A percentile compares a stretch with the other conserved stretches of the same genome.
Evolutionary conservation across 768 basidiomycete genomes (phyloP).

Genomic region (Porphyrellus cyaneotinctus): DNA sequence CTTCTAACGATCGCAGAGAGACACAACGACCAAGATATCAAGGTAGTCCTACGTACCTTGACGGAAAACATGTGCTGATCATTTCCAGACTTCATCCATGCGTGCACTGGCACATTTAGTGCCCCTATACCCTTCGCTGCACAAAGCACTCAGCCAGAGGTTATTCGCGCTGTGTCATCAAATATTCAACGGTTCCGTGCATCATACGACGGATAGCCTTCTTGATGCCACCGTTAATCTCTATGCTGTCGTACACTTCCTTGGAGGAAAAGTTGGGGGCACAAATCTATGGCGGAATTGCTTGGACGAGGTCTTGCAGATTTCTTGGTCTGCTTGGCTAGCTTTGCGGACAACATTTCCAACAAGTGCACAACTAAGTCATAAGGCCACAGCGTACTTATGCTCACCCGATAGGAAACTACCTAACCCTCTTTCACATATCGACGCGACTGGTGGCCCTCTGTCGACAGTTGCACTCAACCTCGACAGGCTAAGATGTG

Average conservation of each 20-base stretch:
- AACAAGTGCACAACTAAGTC: conserved; percentile 30
- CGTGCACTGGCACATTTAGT: conserved; percentile 54
- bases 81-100: conserved; percentile 41
- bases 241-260: conserved; percentile 59
- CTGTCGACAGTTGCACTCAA: conserved; percentile 49
- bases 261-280: conserved; percentile 78
- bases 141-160: conserved; percentile 49
- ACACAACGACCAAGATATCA: conserved; percentile 46
- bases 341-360: conserved; percentile 59
- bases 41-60: conserved; percentile 36
- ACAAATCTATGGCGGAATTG: conserved; percentile 71
- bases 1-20: conserved; percentile 56
- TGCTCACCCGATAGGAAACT: conserved; percentile 9
- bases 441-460: conserved; percentile 41
- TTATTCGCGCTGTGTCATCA: conserved; percentile 53
- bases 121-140: conserved; percentile 62
- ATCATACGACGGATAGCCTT: conserved; percentile 36
- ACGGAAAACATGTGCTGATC: conserved; percentile 3
- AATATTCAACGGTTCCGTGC: conserved; percentile 52
- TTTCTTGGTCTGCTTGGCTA: conserved; percentile 61
- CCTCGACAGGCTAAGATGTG: conserved; percentile 57
- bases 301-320: conserved; percentile 61
- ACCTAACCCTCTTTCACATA: conserved; percentile 6
- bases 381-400: conserved; percentile 3
- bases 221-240: conserved; percentile 52